Evolutionary conservation across 441 rosid species (phyloP).

Genomic region (Populus hybrid): DNA sequence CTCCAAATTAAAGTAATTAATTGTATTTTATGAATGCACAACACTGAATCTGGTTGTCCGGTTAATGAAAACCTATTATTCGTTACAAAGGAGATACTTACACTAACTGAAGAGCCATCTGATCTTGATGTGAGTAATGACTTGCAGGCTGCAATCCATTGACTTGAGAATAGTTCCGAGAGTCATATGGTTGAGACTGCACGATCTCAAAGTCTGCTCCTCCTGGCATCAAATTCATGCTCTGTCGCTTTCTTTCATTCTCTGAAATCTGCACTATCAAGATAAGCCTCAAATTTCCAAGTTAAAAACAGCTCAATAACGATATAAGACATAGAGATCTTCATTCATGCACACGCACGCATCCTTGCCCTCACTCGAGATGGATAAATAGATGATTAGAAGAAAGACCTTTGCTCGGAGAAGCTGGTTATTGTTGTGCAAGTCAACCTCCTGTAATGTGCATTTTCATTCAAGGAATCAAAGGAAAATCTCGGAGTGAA

Average conservation of each 20-base stretch:
- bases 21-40: not conserved
- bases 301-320: not conserved
- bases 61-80: not conserved
- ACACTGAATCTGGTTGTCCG: no score
- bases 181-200: conserved; percentile 66
- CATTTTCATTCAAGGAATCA: not conserved
- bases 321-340: no score
- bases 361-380: no score
- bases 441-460: conserved; percentile 61
- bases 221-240: conserved; percentile 79
- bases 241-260: conserved; percentile 65
- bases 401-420: conserved; percentile 63
- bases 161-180: conserved; percentile 77
- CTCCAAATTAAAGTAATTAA: not conserved
- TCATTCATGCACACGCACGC: not conserved
- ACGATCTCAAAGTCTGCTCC: conserved; percentile 57
- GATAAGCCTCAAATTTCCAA: not conserved
- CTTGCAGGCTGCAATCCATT: conserved; percentile 67
- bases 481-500: not conserved
- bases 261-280: conserved; percentile 60
- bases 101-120: conserved; percentile 81
- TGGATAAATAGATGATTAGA: not conserved
- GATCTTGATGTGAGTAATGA: conserved; percentile 69
- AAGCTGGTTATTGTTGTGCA: conserved; percentile 73
- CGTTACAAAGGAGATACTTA: conserved; percentile 28